Conservation (phyloP, 768 basidiomycete genomes). For the Lactifluus volemus region DNA sequence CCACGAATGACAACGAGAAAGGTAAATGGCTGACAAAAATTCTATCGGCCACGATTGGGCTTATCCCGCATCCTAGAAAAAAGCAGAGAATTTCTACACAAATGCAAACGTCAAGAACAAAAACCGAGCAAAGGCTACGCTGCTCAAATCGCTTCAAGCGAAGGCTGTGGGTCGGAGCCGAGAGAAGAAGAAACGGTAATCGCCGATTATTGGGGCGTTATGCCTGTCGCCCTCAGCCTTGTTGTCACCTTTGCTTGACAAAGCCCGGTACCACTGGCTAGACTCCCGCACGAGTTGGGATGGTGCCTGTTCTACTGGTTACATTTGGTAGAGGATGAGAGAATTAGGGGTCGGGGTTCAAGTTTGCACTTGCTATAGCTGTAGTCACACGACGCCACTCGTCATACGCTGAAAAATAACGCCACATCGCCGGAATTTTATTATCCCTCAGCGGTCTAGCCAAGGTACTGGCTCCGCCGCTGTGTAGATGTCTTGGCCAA, state of each 20-base stretch:
- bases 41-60: neutral
- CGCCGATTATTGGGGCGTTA: neutral
- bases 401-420: no score
- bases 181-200: slow-evolving; percentile 13
- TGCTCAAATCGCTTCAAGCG: slow-evolving; percentile 42
- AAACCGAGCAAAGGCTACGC: slow-evolving; percentile 54
- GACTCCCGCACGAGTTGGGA: neutral
- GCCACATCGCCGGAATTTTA: no score
- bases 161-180: slow-evolving; percentile 10
- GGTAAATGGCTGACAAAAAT: slow-evolving; percentile 30
- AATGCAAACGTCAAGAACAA: slow-evolving; percentile 83
- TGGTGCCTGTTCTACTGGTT: neutral
- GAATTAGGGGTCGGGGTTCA: no score
- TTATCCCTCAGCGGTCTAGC: no score
- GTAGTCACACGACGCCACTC: no score
- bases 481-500: neutral
- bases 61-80: slow-evolving; percentile 45
- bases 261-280: neutral
- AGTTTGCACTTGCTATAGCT: no score
- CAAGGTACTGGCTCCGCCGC: no score
- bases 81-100: slow-evolving; percentile 84
- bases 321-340: neutral
- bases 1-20: slow-evolving; percentile 92
- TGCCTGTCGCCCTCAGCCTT: neutral
- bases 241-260: neutral